Evolutionary conservation across 2,329 filamentous ascomycete genomes (phyloP).

Genomic region (Talaromyces albobiverticillius): DNA sequence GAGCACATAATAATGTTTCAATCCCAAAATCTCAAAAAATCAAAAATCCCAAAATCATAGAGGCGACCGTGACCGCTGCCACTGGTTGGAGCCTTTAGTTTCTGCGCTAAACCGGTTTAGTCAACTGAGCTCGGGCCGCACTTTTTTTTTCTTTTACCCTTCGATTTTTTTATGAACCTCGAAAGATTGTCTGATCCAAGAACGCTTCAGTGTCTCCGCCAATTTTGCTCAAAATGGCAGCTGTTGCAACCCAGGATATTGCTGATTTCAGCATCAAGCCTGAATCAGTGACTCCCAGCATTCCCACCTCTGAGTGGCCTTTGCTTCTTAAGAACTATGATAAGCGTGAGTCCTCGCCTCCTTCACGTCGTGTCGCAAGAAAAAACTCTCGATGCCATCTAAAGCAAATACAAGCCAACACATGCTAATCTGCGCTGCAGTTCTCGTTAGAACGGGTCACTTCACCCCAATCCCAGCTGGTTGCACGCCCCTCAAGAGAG

Average conservation of each 20-base stretch:
- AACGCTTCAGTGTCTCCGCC: background rate
- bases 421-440: constrained; percentile 33
- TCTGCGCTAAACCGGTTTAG: constrained; percentile 7
- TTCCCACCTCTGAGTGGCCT: constrained; percentile 89
- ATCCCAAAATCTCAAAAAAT: no score
- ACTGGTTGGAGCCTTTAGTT: background rate
- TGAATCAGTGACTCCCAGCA: constrained; percentile 70
- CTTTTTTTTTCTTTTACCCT: constrained; percentile 16
- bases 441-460: constrained; percentile 89
- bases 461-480: constrained; percentile 96
- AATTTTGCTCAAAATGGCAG: constrained; percentile 28
- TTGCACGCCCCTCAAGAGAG: constrained; percentile 85
- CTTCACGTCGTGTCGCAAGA: constrained; percentile 10
- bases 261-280: constrained; percentile 90
- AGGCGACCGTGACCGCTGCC: background rate
- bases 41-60: no score
- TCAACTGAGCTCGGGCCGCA: constrained; percentile 14
- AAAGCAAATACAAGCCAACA: background rate
- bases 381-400: constrained; percentile 7
- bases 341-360: constrained; percentile 63
- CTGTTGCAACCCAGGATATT: constrained; percentile 57
- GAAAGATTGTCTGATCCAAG: background rate
- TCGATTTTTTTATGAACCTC: constrained; percentile 9
- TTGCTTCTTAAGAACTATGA: constrained; percentile 95
- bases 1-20: no score